These are phyloP conservation scores for Citrus sp. DNA, from an alignment of 345 rosid species.

Conservation along the genomic window DNA sequence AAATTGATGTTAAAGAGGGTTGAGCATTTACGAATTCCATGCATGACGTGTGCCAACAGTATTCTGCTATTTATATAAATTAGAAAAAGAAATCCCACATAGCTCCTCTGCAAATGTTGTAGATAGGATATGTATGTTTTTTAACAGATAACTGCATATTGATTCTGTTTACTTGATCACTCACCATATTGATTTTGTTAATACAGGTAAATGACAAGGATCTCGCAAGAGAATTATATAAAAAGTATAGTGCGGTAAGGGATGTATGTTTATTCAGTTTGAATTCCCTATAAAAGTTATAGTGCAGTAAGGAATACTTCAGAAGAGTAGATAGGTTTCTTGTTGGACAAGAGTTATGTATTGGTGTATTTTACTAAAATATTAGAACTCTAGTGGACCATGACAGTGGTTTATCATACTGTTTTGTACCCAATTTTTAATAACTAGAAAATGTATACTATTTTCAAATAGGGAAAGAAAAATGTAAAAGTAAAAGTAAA, in stretches of 20 bases:
- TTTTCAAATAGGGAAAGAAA: not conserved
- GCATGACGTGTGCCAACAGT: not conserved
- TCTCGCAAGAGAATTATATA: conserved; percentile 86
- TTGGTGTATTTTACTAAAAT: not conserved
- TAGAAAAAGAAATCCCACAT: not conserved
- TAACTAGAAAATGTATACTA: not conserved
- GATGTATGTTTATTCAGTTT: not conserved
- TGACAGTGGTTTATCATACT: no score
- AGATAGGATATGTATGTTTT: not conserved
- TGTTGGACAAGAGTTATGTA: not conserved
- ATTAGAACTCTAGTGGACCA: no score
- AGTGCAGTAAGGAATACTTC: not conserved
- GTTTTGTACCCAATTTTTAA: not conserved
- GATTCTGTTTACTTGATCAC: not conserved
- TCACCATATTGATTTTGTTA: conserved; percentile 10
- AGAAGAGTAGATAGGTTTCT: not conserved
- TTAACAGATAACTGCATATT: not conserved
- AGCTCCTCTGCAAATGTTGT: not conserved
- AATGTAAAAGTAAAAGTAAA: no score
- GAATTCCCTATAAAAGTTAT: not conserved
- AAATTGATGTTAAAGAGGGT: not conserved
- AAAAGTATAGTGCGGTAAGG: conserved; percentile 83
- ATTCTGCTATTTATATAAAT: not conserved
- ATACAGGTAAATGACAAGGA: conserved; percentile 79
- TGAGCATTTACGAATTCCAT: not conserved